These are phyloP conservation scores for Sugiyamaella paludigena DNA, from an alignment of 1,139 yeast genomes.

Conservation along the genomic window DNA sequence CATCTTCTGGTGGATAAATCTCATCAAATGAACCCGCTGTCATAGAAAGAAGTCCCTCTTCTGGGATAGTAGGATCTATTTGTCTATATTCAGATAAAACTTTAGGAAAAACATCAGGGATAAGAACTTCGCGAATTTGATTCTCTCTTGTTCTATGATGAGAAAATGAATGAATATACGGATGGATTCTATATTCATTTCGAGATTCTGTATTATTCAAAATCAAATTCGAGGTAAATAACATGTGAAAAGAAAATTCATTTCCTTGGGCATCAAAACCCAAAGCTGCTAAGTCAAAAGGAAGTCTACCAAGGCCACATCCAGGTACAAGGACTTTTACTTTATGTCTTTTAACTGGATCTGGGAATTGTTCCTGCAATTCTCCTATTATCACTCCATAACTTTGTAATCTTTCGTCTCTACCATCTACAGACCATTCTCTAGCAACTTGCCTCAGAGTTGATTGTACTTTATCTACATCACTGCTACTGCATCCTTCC, in stretches of 20 bases:
- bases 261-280: constrained; percentile 84
- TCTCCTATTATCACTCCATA: constrained; percentile 49
- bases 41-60: constrained; percentile 60
- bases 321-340: constrained; percentile 71
- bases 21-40: constrained; percentile 79
- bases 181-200: constrained; percentile 61
- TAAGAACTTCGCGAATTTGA: constrained; percentile 51
- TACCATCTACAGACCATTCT: constrained; percentile 75
- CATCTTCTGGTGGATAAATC: constrained; percentile 51
- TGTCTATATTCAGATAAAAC: constrained; percentile 29
- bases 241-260: constrained; percentile 81
- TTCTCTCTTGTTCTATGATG: constrained; percentile 53
- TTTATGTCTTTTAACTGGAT: constrained; percentile 25
- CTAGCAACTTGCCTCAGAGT: constrained; percentile 63
- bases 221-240: constrained; percentile 62
- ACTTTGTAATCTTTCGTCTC: constrained; percentile 48
- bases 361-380: constrained; percentile 47
- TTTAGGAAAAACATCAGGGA: constrained; percentile 43
- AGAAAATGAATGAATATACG: constrained; percentile 72
- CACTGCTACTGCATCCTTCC: constrained; percentile 46
- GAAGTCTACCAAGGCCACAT: constrained; percentile 75
- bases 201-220: constrained; percentile 53
- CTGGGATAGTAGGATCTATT: constrained; percentile 45
- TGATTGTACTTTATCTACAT: constrained; percentile 61
- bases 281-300: constrained; percentile 62